Base-by-base conservation (phyloP, 2,329 filamentous ascomycete species). In the Cladophialophora bantiana region DNA sequence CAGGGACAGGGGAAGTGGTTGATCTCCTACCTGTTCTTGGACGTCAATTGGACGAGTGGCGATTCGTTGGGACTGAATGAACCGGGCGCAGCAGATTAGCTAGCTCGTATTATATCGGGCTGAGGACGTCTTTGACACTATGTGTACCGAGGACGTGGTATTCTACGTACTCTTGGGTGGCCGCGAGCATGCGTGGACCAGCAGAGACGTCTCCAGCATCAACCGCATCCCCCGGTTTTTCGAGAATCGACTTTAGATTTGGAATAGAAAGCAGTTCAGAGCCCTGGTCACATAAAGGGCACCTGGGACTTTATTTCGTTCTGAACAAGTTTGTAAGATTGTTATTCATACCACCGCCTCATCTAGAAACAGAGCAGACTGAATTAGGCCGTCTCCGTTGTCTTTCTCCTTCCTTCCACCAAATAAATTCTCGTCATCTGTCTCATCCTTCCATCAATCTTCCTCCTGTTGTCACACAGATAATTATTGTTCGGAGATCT, bases 61-160 rank as follows among this genome's bases (percentile, higher is more conserved):
- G 64, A 66, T 34, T 68, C 66, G 3, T 53, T 57, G 59, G 66
- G 66, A 12, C 35, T 68, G n/a, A 68, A 68, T 59, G 66, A 66
- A 13, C 61, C 62, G 13, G 62, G 54, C 32, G 62, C 64, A 2
- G 53, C 64, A 31, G 54, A 58, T 20, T 48, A 20, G 20, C 26
- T 26, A 2, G 2, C 3, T 3, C 26, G 3, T 26, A 26, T 26
- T 26, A 26, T 3, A 26, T 26, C 2, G 26, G 3, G 26, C 26
- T 26, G 26, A 26, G 26, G 3, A 26, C 26, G 26, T 26, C 26
- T 26, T 26, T 26, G 26, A 26, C 26, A 26, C 26, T 26, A 3
- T 26, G 26, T 26, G 26, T 26, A 26, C 26, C 26, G 26, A 26
- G 26, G 26, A 26, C 26, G 26, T 26, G 26, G 26, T 26, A 26